Evolutionary conservation across 352 stramenopile genomes (phyloP).

Genomic region (Ophiocytium majus): DNA sequence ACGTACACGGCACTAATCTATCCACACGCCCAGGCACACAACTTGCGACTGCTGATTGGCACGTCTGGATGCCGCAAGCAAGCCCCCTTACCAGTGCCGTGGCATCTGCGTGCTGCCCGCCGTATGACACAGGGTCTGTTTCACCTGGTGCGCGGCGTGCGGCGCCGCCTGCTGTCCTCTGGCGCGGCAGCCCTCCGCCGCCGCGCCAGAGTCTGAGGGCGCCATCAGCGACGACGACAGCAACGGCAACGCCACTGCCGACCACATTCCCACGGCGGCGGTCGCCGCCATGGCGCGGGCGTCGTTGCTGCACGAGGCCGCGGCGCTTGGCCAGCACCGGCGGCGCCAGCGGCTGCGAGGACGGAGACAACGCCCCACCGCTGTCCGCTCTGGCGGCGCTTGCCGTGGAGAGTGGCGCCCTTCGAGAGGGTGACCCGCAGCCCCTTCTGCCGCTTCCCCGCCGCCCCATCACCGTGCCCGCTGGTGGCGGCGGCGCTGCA

Average conservation of each 20-base stretch:
- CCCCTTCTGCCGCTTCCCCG: neutral
- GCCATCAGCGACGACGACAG: neutral
- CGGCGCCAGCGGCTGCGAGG: neutral
- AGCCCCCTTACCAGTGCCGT: no score
- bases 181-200: no score
- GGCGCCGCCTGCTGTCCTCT: no score
- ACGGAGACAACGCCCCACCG: no score
- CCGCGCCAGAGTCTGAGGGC: neutral
- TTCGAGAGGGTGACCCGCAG: neutral
- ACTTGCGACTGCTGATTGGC: no score
- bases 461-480: no score
- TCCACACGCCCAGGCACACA: no score
- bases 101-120: neutral
- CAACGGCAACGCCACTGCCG: neutral
- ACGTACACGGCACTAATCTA: no score
- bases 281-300: neutral
- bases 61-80: no score
- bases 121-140: no score
- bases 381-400: neutral
- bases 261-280: neutral
- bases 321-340: neutral
- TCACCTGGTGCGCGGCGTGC: no score
- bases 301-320: neutral
- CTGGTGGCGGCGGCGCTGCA: neutral
- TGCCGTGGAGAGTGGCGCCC: neutral